Percentiles rank a stretch among this genome's conserved stretches.
Conservation (phyloP, 306 rosid genomes). For the Acacia confusa region DNA sequence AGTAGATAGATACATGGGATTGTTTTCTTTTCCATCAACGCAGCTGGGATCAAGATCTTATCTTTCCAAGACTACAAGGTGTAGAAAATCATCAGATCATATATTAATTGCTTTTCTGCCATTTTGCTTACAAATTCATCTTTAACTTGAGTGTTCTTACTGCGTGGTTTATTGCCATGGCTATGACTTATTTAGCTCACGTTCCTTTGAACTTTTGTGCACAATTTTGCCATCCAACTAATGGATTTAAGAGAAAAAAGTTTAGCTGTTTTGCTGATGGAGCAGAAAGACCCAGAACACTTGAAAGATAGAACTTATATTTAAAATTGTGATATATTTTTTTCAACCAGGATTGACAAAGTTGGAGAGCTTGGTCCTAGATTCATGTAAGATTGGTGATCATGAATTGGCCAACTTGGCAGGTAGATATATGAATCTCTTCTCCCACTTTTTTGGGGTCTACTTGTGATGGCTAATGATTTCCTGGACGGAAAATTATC, state of each 20-base stretch:
- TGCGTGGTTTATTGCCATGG: constrained; percentile 1
- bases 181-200: neutral
- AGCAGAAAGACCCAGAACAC: constrained; percentile 6
- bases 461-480: neutral
- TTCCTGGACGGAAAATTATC: constrained; percentile 4
- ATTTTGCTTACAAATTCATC: neutral
- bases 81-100: neutral
- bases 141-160: constrained; percentile 18
- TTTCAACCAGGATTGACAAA: constrained; percentile 63
- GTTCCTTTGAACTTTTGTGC: neutral
- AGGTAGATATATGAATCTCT: constrained; percentile 49
- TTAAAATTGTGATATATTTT: constrained; percentile 20
- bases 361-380: constrained; percentile 90
- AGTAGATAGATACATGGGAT: neutral
- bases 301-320: constrained; percentile 5
- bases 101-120: neutral
- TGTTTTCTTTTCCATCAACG: neutral
- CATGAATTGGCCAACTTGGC: constrained; percentile 74
- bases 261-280: neutral
- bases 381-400: constrained; percentile 82
- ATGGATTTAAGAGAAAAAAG: neutral
- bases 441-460: neutral
- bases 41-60: constrained; percentile 10
- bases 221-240: neutral
- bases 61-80: neutral